Evolutionary conservation across 805 yeast genomes (phyloP).

Genomic region (Candida caryicola): DNA sequence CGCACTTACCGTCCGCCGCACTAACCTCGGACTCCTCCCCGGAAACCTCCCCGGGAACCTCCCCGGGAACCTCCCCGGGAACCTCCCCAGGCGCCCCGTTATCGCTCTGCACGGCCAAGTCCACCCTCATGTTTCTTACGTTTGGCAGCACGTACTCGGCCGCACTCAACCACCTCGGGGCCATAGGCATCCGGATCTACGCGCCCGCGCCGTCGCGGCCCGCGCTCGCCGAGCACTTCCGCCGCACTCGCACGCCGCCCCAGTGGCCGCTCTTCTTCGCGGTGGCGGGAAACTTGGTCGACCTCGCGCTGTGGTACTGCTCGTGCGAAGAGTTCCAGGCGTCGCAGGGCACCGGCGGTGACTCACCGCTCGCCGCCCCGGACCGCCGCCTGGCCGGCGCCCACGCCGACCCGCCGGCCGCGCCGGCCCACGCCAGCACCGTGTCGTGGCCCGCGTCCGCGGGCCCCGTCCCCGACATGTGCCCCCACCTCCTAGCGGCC

Average conservation of each 20-base stretch:
- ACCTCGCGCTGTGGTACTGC: background rate
- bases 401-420: too few relatives aligned
- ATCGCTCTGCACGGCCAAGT: background rate
- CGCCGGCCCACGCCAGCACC: too few relatives aligned
- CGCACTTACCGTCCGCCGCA: background rate
- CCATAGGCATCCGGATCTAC: background rate
- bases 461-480: too few relatives aligned
- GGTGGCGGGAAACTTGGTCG: background rate
- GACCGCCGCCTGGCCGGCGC: too few relatives aligned
- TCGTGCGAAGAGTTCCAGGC: conserved; percentile 1
- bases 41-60: background rate
- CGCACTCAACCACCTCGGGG: background rate
- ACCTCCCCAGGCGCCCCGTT: background rate
- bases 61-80: background rate
- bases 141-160: background rate
- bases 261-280: background rate
- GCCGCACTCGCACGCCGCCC: too few relatives aligned
- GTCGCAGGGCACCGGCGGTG: too few relatives aligned
- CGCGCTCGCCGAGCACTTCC: too few relatives aligned
- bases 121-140: background rate
- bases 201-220: too few relatives aligned
- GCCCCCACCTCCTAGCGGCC: background rate
- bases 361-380: too few relatives aligned
- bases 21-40: too few relatives aligned
- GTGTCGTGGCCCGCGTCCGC: too few relatives aligned